Base-by-base conservation (phyloP, 1,139 yeast species). In the Suhomyces panamericanus region DNA sequence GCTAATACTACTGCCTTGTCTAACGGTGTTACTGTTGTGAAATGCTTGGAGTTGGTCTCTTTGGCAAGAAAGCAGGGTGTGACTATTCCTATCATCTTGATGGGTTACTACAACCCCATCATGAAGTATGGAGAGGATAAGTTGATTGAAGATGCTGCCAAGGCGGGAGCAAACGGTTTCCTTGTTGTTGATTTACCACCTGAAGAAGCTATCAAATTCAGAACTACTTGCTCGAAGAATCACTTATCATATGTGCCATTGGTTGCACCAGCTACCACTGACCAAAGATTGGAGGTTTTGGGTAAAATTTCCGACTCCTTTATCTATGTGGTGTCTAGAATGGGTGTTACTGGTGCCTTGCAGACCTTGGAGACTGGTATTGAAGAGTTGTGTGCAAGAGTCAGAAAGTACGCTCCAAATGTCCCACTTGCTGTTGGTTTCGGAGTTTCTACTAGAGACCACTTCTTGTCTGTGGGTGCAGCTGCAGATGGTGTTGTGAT, bases 51-150 rank as follows among this genome's bases (percentile, higher is more conserved):
- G 13, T 64, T 88, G 48, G 88, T 93, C 28, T 66, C 70, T 46
- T 64, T 79, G 54, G 98, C 98, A 24, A 81, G 99, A 69, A 69
- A 67, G 6, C 78, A 75, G 37, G 99, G 99, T 46, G 87, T 95
- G 44, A 82, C 88, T 33, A 81, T 90, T 14, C 99, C 99, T 26
- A 78, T 93, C 46, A 75, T 93, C 42, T 77, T 93, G 48, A 93
- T 93, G 99, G 99, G 99, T 46, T 93, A 93, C 77, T 93, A 90
- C 72, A 93, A 93, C 68, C 99, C 99, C 15, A 83, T 93, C 51
- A 65, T 89, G 66, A 85, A 80, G 57, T 93, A 85, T 63, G 99
- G 98, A 42, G 99, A 93, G 69, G 84, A 85, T 58, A 76, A 81
- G 63, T 76, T 93, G 70, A 81, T 90, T 51, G 70, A 76, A 52